Base-by-base conservation (phyloP, 2,329 filamentous ascomycete genomes). In the Pseudopyricularia javanii region DNA sequence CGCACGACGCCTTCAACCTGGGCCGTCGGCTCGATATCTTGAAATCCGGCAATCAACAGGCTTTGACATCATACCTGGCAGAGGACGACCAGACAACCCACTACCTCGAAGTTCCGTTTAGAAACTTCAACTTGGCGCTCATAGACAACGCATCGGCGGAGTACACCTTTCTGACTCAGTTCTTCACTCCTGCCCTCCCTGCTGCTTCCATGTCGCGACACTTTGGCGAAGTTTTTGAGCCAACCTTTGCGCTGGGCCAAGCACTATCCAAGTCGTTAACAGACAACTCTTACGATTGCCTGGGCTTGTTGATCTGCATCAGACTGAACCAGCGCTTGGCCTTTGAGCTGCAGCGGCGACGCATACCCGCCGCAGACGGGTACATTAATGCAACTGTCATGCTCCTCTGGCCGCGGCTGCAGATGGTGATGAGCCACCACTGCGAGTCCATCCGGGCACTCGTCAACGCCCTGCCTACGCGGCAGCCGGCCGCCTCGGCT, bases 341-440 rank as follows among this genome's bases (percentile, higher is more conserved):
- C 15, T 98, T 98, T 64, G 88, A 95, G 67, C 76, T 97, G 33
- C 93, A 98, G 67, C 80, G 91, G 11, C 83, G 91, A 53, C 91
- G 94, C 64, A 82, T 97, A 1, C 93, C 93, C 0, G 85, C 89
- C 5, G 83, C 88, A 2, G 93, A 98, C 63, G 78, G 82, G 37
- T 98, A 98, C 64, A 85, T 96, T 64, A 98, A 98, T 65, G 91
- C 83, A 47, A 95, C 89, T 5, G 91, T 86, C 63, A 98, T 98
- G 89, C 80, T 93, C 3, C 79, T 98, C 6, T 98, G 93, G 93
- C 93, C 93, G 7, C 85, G 91, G 26, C 87, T 98, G 61, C 94
- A 98, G 68, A 80, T 88, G 54, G 83, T 95, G 60, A 95, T 98
- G 82, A 91, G 95, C 64, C 78, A 85, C 53, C 93, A 98, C 65